Conservation (phyloP, 306 rosid genomes). For the Glycine latifolia region DNA sequence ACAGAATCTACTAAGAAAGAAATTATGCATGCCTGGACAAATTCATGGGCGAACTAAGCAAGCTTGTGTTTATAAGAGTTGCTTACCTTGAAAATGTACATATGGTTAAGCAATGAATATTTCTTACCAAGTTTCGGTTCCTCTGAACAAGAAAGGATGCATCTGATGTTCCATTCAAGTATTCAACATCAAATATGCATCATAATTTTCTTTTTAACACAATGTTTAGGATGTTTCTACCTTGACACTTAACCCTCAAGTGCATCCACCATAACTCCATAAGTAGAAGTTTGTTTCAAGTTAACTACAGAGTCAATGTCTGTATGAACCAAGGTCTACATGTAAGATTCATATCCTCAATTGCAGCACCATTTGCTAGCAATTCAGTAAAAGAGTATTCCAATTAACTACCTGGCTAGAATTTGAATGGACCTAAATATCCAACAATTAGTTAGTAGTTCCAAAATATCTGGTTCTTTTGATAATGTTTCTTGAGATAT, state of each 20-base stretch:
- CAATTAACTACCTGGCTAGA: conserved; percentile 15
- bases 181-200: background rate
- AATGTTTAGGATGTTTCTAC: background rate
- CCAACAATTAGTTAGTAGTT: conserved; percentile 63
- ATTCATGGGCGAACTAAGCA: background rate
- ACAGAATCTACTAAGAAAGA: conserved; percentile 13
- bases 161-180: background rate
- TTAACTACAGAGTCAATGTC: background rate
- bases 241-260: conserved; percentile 3
- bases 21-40: background rate
- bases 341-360: background rate
- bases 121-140: background rate
- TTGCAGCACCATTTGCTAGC: background rate
- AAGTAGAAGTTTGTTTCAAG: conserved; percentile 13
- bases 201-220: background rate
- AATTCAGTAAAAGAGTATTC: conserved; percentile 4
- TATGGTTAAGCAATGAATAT: background rate
- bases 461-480: conserved; percentile 86
- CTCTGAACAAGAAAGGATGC: conserved; percentile 8
- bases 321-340: conserved; percentile 4
- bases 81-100: background rate
- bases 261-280: conserved; percentile 24
- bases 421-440: conserved; percentile 14
- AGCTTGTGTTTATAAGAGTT: background rate
- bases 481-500: conserved; percentile 68